These are phyloP conservation scores for Puccinia brachypodii DNA, from an alignment of 1,284 basidiomycete species.

Conservation along the genomic window DNA sequence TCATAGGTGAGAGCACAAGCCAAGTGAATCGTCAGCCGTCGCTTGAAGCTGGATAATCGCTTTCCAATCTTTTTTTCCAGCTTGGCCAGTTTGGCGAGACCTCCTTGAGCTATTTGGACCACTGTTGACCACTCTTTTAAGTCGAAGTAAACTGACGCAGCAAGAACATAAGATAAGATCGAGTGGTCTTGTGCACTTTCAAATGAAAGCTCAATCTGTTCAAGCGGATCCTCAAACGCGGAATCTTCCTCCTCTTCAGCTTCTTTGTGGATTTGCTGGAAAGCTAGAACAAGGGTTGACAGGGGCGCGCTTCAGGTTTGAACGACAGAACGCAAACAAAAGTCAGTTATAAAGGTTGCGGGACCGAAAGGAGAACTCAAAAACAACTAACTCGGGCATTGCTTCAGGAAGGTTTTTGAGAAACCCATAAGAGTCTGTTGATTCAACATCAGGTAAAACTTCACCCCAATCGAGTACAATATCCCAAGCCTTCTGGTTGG, in stretches of 20 bases:
- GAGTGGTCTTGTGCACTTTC: slow-evolving; percentile 65
- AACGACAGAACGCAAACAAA: background rate
- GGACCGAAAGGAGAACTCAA: background rate
- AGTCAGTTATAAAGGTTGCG: background rate
- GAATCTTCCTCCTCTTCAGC: slow-evolving; percentile 49
- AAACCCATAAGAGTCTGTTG: slow-evolving; percentile 42
- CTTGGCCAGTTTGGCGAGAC: slow-evolving; percentile 65
- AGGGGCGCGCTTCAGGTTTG: background rate
- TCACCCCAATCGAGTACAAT: slow-evolving; percentile 76
- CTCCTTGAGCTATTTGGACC: slow-evolving; percentile 70
- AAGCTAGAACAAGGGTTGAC: slow-evolving; percentile 24
- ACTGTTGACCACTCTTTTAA: slow-evolving; percentile 77
- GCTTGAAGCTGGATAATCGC: slow-evolving; percentile 63
- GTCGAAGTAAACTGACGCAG: slow-evolving; percentile 69
- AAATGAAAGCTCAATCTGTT: slow-evolving; percentile 52
- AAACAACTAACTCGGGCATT: slow-evolving; percentile 11
- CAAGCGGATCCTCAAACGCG: slow-evolving; percentile 60
- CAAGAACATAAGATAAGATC: slow-evolving; percentile 70
- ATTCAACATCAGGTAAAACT: slow-evolving; percentile 53
- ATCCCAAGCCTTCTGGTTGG: slow-evolving; percentile 76
- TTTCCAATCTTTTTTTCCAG: slow-evolving; percentile 67
- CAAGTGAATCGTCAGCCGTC: slow-evolving; percentile 67
- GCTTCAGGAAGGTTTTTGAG: slow-evolving; percentile 27
- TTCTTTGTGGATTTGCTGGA: slow-evolving; percentile 15
- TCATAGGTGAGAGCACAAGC: slow-evolving; percentile 77